phyloP scores from a whole-genome alignment of 2,329 filamentous ascomycete genomes.

The Aspergillus sergii region DNA sequence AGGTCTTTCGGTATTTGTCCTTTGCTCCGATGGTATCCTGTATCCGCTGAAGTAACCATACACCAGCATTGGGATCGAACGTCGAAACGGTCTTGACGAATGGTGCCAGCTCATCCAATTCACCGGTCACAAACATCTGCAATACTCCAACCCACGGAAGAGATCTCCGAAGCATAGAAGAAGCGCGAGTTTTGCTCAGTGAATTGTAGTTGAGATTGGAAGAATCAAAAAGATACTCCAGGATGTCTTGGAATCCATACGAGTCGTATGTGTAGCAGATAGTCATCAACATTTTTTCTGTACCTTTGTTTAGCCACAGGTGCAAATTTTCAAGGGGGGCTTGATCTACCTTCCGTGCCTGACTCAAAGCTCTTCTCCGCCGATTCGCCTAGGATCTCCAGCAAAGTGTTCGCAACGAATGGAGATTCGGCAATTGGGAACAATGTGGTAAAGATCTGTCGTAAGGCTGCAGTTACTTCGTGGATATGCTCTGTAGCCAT shows the following conservation, averaged over 20 bases:
- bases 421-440: conserved; percentile 37
- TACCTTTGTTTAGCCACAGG: conserved; percentile 9
- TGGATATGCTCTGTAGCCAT: conserved; percentile 30
- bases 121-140: conserved; percentile 23
- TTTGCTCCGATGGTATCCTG: conserved; percentile 27
- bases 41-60: conserved; percentile 39
- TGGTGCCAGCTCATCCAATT: conserved; percentile 20
- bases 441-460: conserved; percentile 26
- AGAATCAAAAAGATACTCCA: conserved; percentile 30
- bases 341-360: conserved; percentile 31
- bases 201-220: conserved; percentile 30
- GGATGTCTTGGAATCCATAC: conserved; percentile 31
- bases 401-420: conserved; percentile 35
- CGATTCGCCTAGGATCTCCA: conserved; percentile 42
- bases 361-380: conserved; percentile 37
- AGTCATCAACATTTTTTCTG: conserved; percentile 23
- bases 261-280: conserved; percentile 27
- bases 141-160: conserved; percentile 35
- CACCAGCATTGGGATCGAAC: conserved; percentile 37
- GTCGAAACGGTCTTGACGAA: conserved; percentile 30
- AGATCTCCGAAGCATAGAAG: conserved; percentile 39
- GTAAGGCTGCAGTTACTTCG: conserved; percentile 28
- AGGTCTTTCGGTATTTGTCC: conserved; percentile 22
- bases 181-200: conserved; percentile 32
- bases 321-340: not conserved